Base-by-base conservation (phyloP, 2,329 filamentous ascomycete genomes). In the Cytospora piceicola region DNA sequence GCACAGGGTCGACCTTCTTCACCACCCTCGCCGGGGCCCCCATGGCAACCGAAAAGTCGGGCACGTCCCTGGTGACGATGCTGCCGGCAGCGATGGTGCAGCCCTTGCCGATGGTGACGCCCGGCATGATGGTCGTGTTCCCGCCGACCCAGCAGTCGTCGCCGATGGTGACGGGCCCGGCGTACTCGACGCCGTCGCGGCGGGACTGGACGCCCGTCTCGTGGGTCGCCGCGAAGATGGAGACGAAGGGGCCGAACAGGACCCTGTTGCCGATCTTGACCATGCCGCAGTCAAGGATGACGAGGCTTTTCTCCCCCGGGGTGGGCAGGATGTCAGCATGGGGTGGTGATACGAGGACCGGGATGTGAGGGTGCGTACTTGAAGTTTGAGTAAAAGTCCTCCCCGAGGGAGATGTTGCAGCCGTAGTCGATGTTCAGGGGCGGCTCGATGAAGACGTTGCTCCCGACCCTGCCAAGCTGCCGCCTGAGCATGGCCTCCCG, bases 211-310 rank as follows among this genome's bases (percentile, higher is more conserved):
- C 79, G 70, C 90, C 90, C 0, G 90, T 80, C 58, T 91, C 90
- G 74, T 95, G 92, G 0, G 87, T 90, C 1, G 86, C 91, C 2
- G 87, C 85, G 73, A 87, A 92, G 63, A 95, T 84, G 58, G 81
- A 85, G 0, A 94, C 90, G 70, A 88, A 89, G 0, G 91, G 90
- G 0, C 90, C 92, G 63, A 94, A 82, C 69, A 91, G 77, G 1
- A 90, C 91, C 32, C 91, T 84, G 30, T 89, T 83, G 0, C 91
- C 91, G 56, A 94, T 90, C 4, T 75, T 79, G 51, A 94, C 88
- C 2, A 86, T 79, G 69, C 87, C 90, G n/a, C 88, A 92, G 73
- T 94, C 91, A 17, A 93, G 79, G 67, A 93, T 88, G 2, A 87
- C 86, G 63, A 83, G 73, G 66, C 80, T 82, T n/a, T 20, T 30